Evolutionary conservation across 495 filamentous ascomycete genomes (phyloP).

Genomic region (Saxophila tyrrhenica): DNA sequence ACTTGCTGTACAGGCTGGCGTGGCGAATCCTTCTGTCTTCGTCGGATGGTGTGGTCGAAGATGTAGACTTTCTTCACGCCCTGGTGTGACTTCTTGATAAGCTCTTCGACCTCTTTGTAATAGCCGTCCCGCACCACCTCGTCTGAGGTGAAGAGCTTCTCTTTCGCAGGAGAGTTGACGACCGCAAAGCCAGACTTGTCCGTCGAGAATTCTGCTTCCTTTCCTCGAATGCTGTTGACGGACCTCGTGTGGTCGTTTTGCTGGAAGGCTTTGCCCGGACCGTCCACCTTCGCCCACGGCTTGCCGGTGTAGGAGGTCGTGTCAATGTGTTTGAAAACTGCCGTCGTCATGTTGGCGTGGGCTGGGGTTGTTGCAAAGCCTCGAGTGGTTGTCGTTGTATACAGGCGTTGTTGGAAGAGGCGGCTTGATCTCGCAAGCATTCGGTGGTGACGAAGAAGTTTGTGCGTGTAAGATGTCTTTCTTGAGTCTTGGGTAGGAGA

Average conservation of each 20-base stretch:
- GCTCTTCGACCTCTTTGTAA: constrained; percentile 27
- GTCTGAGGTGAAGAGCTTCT: constrained; percentile 27
- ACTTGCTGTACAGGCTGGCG: constrained; percentile 33
- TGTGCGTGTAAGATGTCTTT: too few relatives aligned
- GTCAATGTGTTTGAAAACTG: constrained; percentile 31
- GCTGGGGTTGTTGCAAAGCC: neutral
- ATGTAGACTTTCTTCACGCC: constrained; percentile 30
- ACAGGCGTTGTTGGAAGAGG: neutral
- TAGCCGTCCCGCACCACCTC: constrained; percentile 22
- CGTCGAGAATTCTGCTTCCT: constrained; percentile 21
- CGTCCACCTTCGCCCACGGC: constrained; percentile 31
- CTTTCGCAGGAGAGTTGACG: constrained; percentile 21
- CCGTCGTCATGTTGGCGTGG: constrained; percentile 18
- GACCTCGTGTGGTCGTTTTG: constrained; percentile 17
- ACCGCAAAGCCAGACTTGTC: constrained; percentile 28
- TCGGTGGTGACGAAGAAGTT: too few relatives aligned
- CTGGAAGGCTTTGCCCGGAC: constrained; percentile 23
- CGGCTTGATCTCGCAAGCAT: neutral
- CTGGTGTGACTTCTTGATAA: constrained; percentile 18
- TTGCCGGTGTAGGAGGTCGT: constrained; percentile 18
- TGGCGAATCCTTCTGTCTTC: constrained; percentile 23
- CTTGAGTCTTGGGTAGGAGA: too few relatives aligned
- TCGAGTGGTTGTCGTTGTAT: neutral
- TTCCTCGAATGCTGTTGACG: constrained; percentile 25
- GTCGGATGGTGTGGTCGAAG: constrained; percentile 33